Evolutionary conservation across 495 filamentous ascomycete genomes (phyloP), one percentile per base, ranked within the genome.

Genomic region (Neurospora sp.): DNA sequence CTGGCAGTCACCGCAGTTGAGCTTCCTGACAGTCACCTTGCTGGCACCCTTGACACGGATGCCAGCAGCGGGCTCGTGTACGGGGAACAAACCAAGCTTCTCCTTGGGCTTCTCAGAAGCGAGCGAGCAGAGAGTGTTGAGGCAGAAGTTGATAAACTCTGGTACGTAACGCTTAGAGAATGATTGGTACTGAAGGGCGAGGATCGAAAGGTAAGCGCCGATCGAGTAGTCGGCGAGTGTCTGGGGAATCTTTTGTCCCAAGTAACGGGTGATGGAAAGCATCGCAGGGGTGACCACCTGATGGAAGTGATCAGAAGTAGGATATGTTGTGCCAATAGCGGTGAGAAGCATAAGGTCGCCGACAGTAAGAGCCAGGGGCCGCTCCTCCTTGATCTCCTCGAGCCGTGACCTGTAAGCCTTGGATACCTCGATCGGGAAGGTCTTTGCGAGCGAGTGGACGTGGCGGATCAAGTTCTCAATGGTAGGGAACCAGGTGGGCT

Each of bases 281-380:
- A 92, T 91, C 1, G 95, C 92, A 0, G 96, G 96, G 5, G 96
- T 98, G 68, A 92, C 89, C 17, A 98, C 91, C 71, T 94, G 91
- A 75, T 98, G 96, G 81, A 98, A 98, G 80, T 97, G 93, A 82
- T 99, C 96, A 0, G 93, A 97, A 0, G 96, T 97, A 6, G 96
- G 94, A 79, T 96, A 99, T 73, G 95, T 92, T 8, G 90, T 89
- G 39, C 89, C 89, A 75, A 98, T 87, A 0, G 93, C 93, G 1
- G 93, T 94, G 45, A 99, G 82, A 37, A 97, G 79, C 10, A 94
- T 80, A 31, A 98, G 84, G 78, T 98, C 94, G 4, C 93, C 92
- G 10, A 90, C 85, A 3, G 84, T 89, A 12, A 91, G 89, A 20
- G 83, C 84, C 68, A 89, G 83, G 7, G 90, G 87, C 69, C 89